Conservation (phyloP, 208 protist genomes). For the Leishmania aethiopica region DNA sequence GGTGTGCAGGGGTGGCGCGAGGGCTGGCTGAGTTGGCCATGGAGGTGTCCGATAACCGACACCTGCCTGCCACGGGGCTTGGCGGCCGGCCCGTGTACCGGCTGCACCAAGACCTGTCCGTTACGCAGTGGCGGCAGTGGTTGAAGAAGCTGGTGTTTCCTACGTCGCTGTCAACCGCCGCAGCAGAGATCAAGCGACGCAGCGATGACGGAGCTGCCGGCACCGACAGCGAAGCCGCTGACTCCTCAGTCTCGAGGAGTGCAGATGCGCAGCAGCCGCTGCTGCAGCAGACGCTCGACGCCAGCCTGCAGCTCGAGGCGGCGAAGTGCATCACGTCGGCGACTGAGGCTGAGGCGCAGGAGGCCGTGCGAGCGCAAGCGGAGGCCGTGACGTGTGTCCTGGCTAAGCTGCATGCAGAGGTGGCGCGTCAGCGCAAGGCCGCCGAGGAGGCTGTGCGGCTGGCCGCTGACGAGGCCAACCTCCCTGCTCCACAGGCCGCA, state of each 20-base stretch:
- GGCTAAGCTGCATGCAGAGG: slow-evolving; percentile 22
- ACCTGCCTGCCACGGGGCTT: slow-evolving; percentile 38
- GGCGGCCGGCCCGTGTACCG: slow-evolving; percentile 51
- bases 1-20: slow-evolving; percentile 45
- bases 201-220: slow-evolving; percentile 12
- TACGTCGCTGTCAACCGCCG: not conserved
- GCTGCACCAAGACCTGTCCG: slow-evolving; percentile 58
- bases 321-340: slow-evolving; percentile 5
- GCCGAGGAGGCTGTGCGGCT: slow-evolving; percentile 93
- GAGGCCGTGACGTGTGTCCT: slow-evolving; percentile 23
- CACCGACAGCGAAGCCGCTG: not conserved
- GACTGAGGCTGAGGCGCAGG: slow-evolving; percentile 1
- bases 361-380: slow-evolving; percentile 13
- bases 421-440: slow-evolving; percentile 57
- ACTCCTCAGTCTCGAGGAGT: not conserved
- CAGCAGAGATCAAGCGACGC: slow-evolving; percentile 7
- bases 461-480: slow-evolving; percentile 34
- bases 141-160: slow-evolving; percentile 60
- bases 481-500: not conserved
- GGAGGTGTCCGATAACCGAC: slow-evolving; percentile 74
- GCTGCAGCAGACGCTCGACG: not conserved
- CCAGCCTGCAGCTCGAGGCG: slow-evolving; percentile 13
- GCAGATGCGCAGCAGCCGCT: not conserved
- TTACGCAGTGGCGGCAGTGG: slow-evolving; percentile 72
- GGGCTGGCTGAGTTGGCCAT: slow-evolving; percentile 72